Percentiles rank a stretch among this genome's conserved stretches.
phyloP scores from a whole-genome alignment of 2,329 filamentous ascomycete genomes.

The Mollisia scopiformis region DNA sequence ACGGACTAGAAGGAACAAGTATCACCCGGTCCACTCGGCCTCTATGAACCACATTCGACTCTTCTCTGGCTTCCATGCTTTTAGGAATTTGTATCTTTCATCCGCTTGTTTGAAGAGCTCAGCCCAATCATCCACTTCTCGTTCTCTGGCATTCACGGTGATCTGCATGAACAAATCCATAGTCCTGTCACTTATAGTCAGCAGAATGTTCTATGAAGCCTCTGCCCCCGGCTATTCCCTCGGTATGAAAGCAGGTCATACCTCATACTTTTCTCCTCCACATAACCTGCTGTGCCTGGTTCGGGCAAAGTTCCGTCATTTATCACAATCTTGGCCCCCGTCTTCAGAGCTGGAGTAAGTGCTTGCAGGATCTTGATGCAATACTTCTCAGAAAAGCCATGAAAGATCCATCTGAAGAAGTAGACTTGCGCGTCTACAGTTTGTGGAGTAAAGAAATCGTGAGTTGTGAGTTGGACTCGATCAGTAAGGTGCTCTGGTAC shows the following conservation, averaged over 20 bases:
- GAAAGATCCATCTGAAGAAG: conserved; percentile 49
- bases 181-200: neutral
- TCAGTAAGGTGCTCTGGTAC: conserved; percentile 17
- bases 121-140: conserved; percentile 4
- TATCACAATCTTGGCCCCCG: conserved; percentile 40
- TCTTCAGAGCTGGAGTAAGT: conserved; percentile 44
- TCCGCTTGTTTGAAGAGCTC: neutral
- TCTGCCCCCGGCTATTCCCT: too few relatives aligned
- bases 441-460: conserved; percentile 50
- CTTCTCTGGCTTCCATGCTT: neutral
- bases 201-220: too few relatives aligned
- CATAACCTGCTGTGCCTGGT: neutral
- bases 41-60: neutral
- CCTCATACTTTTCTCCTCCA: conserved; percentile 1
- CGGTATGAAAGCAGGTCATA: neutral
- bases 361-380: conserved; percentile 39
- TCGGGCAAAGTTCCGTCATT: conserved; percentile 5
- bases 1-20: neutral
- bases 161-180: conserved; percentile 10
- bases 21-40: neutral
- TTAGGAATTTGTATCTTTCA: neutral
- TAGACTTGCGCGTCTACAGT: conserved; percentile 47
- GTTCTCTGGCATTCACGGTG: conserved; percentile 9
- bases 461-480: conserved; percentile 36
- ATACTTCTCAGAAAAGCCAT: conserved; percentile 50